A percentile compares a stretch with the other conserved stretches of the same genome.
phyloP scores from a whole-genome alignment of 768 basidiomycete species.

The Lactarius psammicola region DNA sequence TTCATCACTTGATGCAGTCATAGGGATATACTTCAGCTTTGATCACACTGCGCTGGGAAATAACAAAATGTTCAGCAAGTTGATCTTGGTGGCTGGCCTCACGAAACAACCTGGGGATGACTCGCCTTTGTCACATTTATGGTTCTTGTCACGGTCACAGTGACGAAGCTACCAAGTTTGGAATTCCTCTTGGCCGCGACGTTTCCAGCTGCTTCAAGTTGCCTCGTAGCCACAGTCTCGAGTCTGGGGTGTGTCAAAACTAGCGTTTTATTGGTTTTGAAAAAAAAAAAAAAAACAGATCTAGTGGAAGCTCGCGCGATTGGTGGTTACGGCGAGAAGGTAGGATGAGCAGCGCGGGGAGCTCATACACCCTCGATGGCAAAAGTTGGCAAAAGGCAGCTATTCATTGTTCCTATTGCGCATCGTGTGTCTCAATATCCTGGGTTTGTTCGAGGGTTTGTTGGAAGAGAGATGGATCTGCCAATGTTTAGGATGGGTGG shows the following conservation, averaged over 20 bases:
- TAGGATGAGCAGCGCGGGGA: not conserved
- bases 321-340: not conserved
- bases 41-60: slow-evolving; percentile 17
- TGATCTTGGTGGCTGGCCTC: slow-evolving; percentile 6
- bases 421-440: not conserved
- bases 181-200: not conserved
- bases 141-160: not conserved
- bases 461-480: not conserved
- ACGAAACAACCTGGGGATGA: slow-evolving; percentile 5
- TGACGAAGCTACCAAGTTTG: not conserved
- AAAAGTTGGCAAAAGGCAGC: not conserved
- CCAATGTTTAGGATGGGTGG: not conserved
- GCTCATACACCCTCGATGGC: not conserved
- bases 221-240: not conserved
- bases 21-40: slow-evolving; percentile 8
- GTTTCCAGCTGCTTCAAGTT: no score
- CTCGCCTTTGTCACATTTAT: slow-evolving; percentile 13
- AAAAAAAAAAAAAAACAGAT: no score
- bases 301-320: not conserved
- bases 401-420: not conserved
- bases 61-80: slow-evolving; percentile 12
- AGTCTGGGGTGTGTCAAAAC: not conserved
- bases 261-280: not conserved
- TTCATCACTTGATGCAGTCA: slow-evolving; percentile 16
- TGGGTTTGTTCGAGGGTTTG: no score